Base-by-base conservation (phyloP, 495 filamentous ascomycete genomes). In the Aspergillus nidulans region DNA sequence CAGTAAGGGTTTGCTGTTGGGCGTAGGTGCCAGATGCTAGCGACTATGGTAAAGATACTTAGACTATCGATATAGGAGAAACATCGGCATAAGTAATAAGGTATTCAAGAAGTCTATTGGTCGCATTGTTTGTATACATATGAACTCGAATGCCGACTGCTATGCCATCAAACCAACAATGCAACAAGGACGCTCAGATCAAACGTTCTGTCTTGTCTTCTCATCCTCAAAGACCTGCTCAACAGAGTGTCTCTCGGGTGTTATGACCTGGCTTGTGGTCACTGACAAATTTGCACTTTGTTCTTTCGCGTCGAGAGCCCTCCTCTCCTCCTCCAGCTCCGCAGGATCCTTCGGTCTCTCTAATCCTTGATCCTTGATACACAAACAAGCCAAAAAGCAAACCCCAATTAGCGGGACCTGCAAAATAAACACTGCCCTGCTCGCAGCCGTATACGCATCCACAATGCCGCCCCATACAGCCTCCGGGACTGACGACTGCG, bases 351-450 rank as follows among this genome's bases (percentile, higher is more conserved):
- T 81, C 0, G 68, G 69, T 53, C 80, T 65, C 61, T 75, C 69
- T 52, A 85, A 55, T 4, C 81, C 81, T 43, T 67, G 72, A 55
- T 85, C 82, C 48, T 76, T 75, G 18, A 85, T 71, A 20, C 82
- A 72, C 0, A 77, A 3, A 58, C 78, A 82, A 8, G 74, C 67
- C 18, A 81, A 43, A 42, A 85, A 71, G 63, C 77, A 79, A 0
- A 76, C 56, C 0, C 75, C 82, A 18, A 84, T 78, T 4, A 85
- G 39, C 18, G 81, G 81, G 15, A 81, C 74, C 58, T 78, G 77
- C 6, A 81, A 56, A 19, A 78, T 74, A 48, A 84, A 85, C 4
- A 84, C 80, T 0, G 70, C 66, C 25, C 73, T 71, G 5, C 77
- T 81, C 1, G 78, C 81, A 23, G 71, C 69, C 54, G 73, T 70